Base-by-base conservation (phyloP, 495 filamentous ascomycete genomes). In the Jackrogersella multiformis region DNA sequence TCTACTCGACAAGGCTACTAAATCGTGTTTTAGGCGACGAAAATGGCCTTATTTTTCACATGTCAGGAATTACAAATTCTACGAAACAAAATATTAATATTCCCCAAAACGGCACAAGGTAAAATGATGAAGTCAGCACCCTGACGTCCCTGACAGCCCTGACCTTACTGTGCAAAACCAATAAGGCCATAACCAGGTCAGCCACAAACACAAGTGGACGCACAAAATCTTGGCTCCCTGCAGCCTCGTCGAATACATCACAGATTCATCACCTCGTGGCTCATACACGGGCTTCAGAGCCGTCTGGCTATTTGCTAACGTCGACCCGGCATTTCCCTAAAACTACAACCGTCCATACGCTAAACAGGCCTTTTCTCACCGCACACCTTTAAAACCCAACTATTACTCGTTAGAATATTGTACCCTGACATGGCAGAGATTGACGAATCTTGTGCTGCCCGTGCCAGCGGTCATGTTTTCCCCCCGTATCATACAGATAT, bases 151-250 rank as follows among this genome's bases (percentile, higher is more conserved):
- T n/a, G n/a, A n/a, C n/a, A 21, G 49, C 32, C 28, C 54, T 56
- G 68, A 66, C 63, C 57, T 67, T 56, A 56, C 38, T 60, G 57
- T 61, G 60, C 58, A 54, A 28, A 58, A 55, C 16, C 26, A 30
- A 38, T 38, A 45, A 58, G 35, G 51, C 46, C 8, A 46, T 56
- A 56, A 55, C 35, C 46, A 45, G 57, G 45, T 59, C 56, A 66
- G 57, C 67, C 67, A 70, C 63, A 35, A n/a, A n/a, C n/a, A n/a
- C n/a, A n/a, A n/a, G 12, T 24, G 32, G 26, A 67, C 55, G 68
- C 62, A 71, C 42, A 58, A 66, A 71, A 71, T 71, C 68, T 71
- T 71, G 68, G 68, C 68, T 71, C 24, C 36, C 68, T 67, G 68
- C 63, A 71, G 68, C 68, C 68, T 71, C 68, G 51, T 46, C 63